These are phyloP conservation scores for Annulohypoxylon moriforme DNA, from an alignment of 495 filamentous ascomycete species.

Conservation along the genomic window DNA sequence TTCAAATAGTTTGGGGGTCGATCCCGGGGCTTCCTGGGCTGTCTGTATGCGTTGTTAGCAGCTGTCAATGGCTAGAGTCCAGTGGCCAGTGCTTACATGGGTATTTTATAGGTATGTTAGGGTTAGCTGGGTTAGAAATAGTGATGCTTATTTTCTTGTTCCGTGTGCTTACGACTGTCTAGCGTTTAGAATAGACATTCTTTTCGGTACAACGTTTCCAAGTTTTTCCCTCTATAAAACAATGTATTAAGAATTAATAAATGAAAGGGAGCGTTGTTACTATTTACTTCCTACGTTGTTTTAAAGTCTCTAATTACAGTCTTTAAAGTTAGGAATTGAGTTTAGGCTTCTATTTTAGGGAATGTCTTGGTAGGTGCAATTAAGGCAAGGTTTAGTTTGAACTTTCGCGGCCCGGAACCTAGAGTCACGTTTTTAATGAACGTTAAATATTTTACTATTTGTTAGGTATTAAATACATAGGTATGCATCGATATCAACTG, in stretches of 20 bases:
- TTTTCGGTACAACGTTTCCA: background rate
- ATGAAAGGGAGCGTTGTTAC: background rate
- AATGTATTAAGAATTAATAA: background rate
- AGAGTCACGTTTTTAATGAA: background rate
- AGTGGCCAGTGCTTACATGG: conserved; percentile 30
- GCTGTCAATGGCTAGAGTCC: background rate
- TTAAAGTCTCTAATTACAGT: background rate
- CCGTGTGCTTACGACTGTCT: conserved; percentile 23
- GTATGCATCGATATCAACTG: conserved; percentile 21
- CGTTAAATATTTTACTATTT: background rate
- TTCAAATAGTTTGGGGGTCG: conserved; percentile 32
- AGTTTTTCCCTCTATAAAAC: background rate
- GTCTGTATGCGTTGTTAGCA: background rate
- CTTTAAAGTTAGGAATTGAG: conserved; percentile 2
- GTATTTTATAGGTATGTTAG: too few relatives aligned
- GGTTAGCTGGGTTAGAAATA: background rate
- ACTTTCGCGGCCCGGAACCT: conserved; percentile 27
- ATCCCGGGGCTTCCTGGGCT: conserved; percentile 30
- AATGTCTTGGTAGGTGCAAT: background rate
- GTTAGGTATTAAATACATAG: background rate
- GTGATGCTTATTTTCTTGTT: conserved; percentile 3
- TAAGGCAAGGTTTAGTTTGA: background rate
- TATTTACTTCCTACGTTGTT: background rate
- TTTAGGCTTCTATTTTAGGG: conserved; percentile 36
- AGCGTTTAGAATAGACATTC: background rate